These are phyloP conservation scores for Trichocomaceae sp. DNA, from an alignment of 2,329 filamentous ascomycete species.

Conservation along the genomic window DNA sequence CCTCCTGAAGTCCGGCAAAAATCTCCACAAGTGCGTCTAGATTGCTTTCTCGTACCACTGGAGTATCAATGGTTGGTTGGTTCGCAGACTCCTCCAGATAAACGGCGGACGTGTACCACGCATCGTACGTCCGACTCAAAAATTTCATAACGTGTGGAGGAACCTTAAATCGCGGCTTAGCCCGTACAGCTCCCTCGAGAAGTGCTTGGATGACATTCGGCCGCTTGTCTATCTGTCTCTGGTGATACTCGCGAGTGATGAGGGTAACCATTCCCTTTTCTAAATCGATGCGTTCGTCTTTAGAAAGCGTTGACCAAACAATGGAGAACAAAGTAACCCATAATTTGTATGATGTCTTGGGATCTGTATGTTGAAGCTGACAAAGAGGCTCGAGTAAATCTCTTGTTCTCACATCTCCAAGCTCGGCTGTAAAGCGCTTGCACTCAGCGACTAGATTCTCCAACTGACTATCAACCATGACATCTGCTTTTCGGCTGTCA, in stretches of 20 bases:
- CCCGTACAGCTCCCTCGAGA: slow-evolving; percentile 76
- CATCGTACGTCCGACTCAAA: slow-evolving; percentile 85
- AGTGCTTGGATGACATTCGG: slow-evolving; percentile 94
- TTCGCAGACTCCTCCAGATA: slow-evolving; percentile 87
- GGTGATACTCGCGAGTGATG: slow-evolving; percentile 91
- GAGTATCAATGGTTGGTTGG: slow-evolving; percentile 74
- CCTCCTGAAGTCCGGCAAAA: slow-evolving; percentile 84
- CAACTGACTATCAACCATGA: slow-evolving; percentile 75
- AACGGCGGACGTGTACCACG: slow-evolving; percentile 90
- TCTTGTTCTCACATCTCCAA: slow-evolving; percentile 77
- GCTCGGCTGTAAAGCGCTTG: slow-evolving; percentile 72
- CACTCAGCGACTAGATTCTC: slow-evolving; percentile 73
- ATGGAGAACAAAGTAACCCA: slow-evolving; percentile 90
- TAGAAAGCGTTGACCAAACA: slow-evolving; percentile 81
- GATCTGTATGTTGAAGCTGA: slow-evolving; percentile 86
- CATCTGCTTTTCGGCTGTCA: slow-evolving; percentile 55
- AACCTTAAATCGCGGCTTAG: slow-evolving; percentile 81
- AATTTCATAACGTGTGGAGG: slow-evolving; percentile 96
- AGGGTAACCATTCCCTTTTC: slow-evolving; percentile 86
- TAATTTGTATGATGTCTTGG: slow-evolving; percentile 73
- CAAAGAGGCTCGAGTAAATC: slow-evolving; percentile 85
- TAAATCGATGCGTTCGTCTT: slow-evolving; percentile 82
- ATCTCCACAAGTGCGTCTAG: slow-evolving; percentile 92
- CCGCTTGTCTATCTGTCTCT: slow-evolving; percentile 84
- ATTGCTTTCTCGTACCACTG: slow-evolving; percentile 83